These are phyloP conservation scores for Stagonosporopsis cucurbitacearum DNA, from an alignment of 2,329 filamentous ascomycete genomes.

Conservation along the genomic window DNA sequence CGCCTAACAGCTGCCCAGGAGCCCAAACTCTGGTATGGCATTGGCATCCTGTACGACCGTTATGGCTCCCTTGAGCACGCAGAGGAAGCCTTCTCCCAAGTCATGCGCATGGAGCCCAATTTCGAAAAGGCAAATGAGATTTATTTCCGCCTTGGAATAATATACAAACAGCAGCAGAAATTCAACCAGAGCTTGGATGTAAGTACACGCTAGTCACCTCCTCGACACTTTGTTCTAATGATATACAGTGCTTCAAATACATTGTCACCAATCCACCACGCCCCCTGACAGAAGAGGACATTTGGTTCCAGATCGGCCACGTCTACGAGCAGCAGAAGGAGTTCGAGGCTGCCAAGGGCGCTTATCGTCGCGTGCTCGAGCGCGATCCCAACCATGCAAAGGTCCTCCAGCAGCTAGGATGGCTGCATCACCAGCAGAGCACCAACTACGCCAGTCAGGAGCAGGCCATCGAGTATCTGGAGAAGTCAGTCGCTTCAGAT, in stretches of 20 bases:
- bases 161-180: slow-evolving; percentile 98
- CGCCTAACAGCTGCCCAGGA: slow-evolving; percentile 62
- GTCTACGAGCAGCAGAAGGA: slow-evolving; percentile 99
- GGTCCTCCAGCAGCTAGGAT: slow-evolving; percentile 95
- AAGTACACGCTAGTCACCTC: slow-evolving; percentile 30
- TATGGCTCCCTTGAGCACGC: slow-evolving; percentile 97
- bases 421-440: slow-evolving; percentile 97
- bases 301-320: slow-evolving; percentile 99
- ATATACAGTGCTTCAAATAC: slow-evolving; percentile 90
- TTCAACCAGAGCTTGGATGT: slow-evolving; percentile 92
- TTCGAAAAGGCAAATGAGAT: slow-evolving; percentile 99
- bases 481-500: slow-evolving; percentile 94
- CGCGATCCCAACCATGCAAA: slow-evolving; percentile 96
- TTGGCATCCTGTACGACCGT: slow-evolving; percentile 94
- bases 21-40: slow-evolving; percentile 98
- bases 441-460: slow-evolving; percentile 91
- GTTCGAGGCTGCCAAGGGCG: slow-evolving; percentile 92
- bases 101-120: slow-evolving; percentile 97
- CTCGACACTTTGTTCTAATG: slow-evolving; percentile 20
- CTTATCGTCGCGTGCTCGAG: slow-evolving; percentile 91
- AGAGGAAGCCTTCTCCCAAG: slow-evolving; percentile 96
- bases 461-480: slow-evolving; percentile 93
- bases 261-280: slow-evolving; percentile 92
- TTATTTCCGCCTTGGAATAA: slow-evolving; percentile 98
- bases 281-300: slow-evolving; percentile 94